phyloP scores from a whole-genome alignment of 257 asterid species.

The Scutellaria baicalensis region DNA sequence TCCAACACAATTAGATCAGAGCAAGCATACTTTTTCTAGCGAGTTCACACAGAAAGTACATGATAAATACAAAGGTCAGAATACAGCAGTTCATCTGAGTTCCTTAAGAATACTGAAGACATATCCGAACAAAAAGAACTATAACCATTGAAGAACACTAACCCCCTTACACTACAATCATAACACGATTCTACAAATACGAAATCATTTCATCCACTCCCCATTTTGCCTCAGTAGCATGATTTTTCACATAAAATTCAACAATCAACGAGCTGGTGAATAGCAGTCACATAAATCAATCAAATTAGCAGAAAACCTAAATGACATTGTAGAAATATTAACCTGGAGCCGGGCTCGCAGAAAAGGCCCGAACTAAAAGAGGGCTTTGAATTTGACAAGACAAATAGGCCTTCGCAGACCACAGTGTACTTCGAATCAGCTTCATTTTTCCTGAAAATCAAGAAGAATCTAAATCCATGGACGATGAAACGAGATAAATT shows the following conservation, averaged over 20 bases:
- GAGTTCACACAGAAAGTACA: too few species aligned
- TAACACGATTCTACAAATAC: too few species aligned
- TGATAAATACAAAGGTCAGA: too few species aligned
- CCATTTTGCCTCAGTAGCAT: too few species aligned
- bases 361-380: conserved; percentile 28
- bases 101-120: too few species aligned
- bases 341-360: conserved; percentile 35
- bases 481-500: neutral
- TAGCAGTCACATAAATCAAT: neutral
- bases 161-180: too few species aligned
- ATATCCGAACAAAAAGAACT: too few species aligned
- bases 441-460: conserved; percentile 39
- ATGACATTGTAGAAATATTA: neutral
- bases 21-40: too few species aligned
- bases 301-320: neutral
- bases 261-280: neutral
- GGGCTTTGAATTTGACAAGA: conserved; percentile 31
- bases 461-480: neutral
- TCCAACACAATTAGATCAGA: too few species aligned
- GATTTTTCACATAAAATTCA: neutral
- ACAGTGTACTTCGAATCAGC: conserved; percentile 26
- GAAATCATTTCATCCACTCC: too few species aligned
- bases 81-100: too few species aligned
- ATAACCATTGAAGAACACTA: too few species aligned
- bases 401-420: conserved; percentile 26